Evolutionary conservation across 202 grass and related monocot genomes (phyloP), one percentile per base, ranked within the genome.

Genomic region (Sporobolus alterniflorus): DNA sequence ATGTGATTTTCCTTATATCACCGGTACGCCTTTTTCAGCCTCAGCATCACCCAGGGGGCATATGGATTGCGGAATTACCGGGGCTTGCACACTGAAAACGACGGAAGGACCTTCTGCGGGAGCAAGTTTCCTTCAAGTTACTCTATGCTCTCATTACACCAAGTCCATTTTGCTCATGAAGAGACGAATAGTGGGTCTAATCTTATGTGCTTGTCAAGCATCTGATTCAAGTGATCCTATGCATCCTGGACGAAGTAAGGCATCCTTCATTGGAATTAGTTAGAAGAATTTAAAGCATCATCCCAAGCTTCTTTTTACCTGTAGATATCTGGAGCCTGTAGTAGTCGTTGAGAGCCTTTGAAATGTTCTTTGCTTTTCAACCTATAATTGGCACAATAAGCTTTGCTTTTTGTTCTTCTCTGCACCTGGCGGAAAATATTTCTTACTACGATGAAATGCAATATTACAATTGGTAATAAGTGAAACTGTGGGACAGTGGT

Each of bases 151-250:
- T 52, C 7, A 11, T 47, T 82, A 30, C 41, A 71, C 9, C 42
- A 12, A 44, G 32, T 10, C 6, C 5, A 20, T 69, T 63, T 64
- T 28, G 26, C 10, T 68, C 10, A 65, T 12, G 22, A 48, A 11
- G 21, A 65, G 77, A 60, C n/a, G 50, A 24, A 21, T 3, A 56
- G 20, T 16, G 31, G 42, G n/a, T n/a, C n/a, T n/a, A n/a, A 57
- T 22, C 18, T 64, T 60, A 49, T 44, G 48, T 26, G 32, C 50
- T 11, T 75, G 12, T 20, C 63, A 75, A 48, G 66, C n/a, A 89
- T 73, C 82, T 85, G 43, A 85, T 81, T 81, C 57, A 15, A 61
- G 57, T 57, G 54, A 61, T 61, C 77, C 39, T 26, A 81, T 72
- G 55, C 26, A 85, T 40, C 47, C 34, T 77, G 15, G 8, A 26